Percentiles rank a stretch among this genome's conserved stretches.
Conservation (phyloP, 2,329 filamentous ascomycete species). For the Alternaria tenuissima region DNA sequence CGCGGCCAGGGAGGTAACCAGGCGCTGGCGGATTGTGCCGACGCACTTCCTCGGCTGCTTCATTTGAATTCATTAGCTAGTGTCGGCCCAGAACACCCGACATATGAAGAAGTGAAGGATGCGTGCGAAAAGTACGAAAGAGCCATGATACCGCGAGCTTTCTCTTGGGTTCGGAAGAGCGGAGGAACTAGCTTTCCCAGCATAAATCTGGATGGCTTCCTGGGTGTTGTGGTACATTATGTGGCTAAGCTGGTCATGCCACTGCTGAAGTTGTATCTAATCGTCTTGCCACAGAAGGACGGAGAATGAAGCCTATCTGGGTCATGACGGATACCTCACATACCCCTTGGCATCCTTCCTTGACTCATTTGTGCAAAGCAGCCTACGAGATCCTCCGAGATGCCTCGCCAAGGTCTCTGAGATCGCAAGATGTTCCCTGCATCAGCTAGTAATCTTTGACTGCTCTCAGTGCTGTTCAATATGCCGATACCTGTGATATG, state of each 20-base stretch:
- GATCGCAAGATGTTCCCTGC: neutral
- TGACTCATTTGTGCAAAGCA: neutral
- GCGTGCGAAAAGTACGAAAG: neutral
- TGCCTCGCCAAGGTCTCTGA: neutral
- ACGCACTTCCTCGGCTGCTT: constrained; percentile 1
- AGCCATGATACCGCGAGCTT: constrained; percentile 2
- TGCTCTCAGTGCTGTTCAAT: neutral
- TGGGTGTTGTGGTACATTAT: neutral
- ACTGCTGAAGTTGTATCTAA: neutral
- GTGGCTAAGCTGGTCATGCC: neutral
- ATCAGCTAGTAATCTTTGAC: neutral
- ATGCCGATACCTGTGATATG: neutral
- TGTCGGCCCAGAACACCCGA: neutral
- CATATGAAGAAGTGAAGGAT: neutral
- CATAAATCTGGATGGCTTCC: neutral
- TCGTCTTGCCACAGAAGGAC: neutral
- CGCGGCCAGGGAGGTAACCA: constrained; percentile 8
- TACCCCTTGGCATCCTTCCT: neutral
- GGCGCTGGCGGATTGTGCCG: neutral
- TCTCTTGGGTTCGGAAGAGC: constrained; percentile 5
- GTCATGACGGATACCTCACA: neutral
- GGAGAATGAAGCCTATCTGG: neutral
- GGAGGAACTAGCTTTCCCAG: neutral
- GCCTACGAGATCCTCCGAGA: neutral
- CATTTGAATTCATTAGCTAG: neutral